A percentile compares a stretch with the other conserved stretches of the same genome.
Evolutionary conservation across 1,139 yeast species (phyloP).

Genomic region (Komagataea norvegica): DNA sequence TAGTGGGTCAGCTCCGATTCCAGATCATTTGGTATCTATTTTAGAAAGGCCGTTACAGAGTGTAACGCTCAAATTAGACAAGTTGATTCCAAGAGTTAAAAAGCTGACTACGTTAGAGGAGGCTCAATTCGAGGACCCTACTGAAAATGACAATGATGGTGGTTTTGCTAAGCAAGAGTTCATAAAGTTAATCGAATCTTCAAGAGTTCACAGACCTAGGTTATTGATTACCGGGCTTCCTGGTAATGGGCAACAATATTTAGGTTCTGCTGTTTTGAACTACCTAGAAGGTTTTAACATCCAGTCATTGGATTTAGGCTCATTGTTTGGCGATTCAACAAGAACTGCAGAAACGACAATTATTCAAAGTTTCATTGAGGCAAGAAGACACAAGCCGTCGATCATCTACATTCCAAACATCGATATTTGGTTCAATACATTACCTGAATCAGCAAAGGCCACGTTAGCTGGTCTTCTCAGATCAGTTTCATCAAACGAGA

Average conservation of each 20-base stretch:
- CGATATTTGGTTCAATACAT: conserved; percentile 69
- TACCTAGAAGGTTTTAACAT: conserved; percentile 87
- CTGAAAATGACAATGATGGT: conserved; percentile 52
- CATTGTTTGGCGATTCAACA: conserved; percentile 74
- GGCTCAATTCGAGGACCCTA: conserved; percentile 59
- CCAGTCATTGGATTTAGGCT: conserved; percentile 78
- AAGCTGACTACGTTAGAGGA: conserved; percentile 62
- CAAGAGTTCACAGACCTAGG: conserved; percentile 81
- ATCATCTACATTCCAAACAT: conserved; percentile 80
- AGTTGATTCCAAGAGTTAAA: conserved; percentile 60
- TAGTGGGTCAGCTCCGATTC: conserved; percentile 71
- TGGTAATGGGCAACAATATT: conserved; percentile 89
- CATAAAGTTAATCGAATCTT: conserved; percentile 50
- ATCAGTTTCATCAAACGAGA: conserved; percentile 66
- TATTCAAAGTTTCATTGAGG: conserved; percentile 83
- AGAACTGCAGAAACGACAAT: conserved; percentile 81
- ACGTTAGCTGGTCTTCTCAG: conserved; percentile 68
- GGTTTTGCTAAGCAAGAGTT: conserved; percentile 68
- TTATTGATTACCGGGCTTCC: conserved; percentile 63
- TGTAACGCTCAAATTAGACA: conserved; percentile 47
- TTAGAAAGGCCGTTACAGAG: conserved; percentile 45
- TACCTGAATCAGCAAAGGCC: conserved; percentile 65
- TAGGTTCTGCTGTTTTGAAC: conserved; percentile 78
- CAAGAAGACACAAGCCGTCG: conserved; percentile 85
- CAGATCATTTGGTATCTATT: conserved; percentile 64